Conservation (phyloP, 2,329 filamentous ascomycete genomes). For the Colletotrichum horii region DNA sequence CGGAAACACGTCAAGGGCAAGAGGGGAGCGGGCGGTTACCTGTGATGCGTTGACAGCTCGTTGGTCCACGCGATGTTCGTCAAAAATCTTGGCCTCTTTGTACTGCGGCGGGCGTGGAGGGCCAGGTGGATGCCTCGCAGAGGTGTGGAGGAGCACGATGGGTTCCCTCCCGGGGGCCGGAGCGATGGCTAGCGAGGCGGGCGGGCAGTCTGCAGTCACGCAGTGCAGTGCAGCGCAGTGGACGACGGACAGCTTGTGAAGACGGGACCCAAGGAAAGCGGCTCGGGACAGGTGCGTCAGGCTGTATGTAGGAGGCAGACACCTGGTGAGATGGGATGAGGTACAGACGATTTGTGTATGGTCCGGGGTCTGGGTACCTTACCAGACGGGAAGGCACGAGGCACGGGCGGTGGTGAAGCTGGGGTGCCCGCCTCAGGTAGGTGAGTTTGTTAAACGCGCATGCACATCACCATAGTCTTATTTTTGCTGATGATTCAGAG, state of each 20-base stretch:
- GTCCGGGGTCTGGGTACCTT: background rate
- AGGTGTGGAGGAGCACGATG: background rate
- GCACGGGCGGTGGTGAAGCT: background rate
- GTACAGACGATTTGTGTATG: background rate
- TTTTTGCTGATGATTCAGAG: background rate
- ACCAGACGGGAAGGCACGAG: background rate
- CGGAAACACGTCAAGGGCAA: conserved; percentile 10
- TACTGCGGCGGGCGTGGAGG: background rate
- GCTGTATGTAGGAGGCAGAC: background rate
- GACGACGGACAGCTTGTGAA: background rate
- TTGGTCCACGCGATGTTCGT: conserved; percentile 2
- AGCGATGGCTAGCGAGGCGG: background rate
- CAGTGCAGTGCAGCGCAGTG: background rate
- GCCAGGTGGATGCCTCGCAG: background rate
- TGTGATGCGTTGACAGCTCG: conserved; percentile 10
- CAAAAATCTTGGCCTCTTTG: conserved; percentile 10
- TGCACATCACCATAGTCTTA: background rate
- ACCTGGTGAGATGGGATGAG: background rate
- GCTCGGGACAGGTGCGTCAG: background rate
- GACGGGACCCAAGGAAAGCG: background rate
- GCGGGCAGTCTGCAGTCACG: background rate
- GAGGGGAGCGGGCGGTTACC: background rate
- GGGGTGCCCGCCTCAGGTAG: background rate
- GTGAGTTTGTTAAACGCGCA: background rate
- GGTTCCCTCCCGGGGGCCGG: conserved; percentile 15